Percentiles rank a stretch among this genome's conserved stretches.
phyloP scores from a whole-genome alignment of 202 grass and related monocot genomes.

The Setaria italica region DNA sequence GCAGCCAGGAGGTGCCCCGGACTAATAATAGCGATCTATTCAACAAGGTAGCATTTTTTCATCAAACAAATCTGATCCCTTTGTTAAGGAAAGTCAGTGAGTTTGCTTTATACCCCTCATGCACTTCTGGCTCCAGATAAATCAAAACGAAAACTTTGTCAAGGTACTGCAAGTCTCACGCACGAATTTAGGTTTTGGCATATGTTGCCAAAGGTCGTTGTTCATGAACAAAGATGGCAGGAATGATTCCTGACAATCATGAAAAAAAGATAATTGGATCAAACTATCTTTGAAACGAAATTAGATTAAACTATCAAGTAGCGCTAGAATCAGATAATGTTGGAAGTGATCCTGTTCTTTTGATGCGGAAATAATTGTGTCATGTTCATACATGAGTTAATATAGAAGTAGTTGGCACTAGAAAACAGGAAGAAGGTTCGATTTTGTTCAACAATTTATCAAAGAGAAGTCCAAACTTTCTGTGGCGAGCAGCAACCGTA shows the following conservation, averaged over 20 bases:
- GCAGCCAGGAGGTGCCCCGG: neutral
- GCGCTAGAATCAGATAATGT: neutral
- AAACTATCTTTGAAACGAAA: too few species aligned
- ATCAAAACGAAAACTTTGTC: neutral
- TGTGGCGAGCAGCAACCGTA: neutral
- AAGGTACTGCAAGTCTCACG: neutral
- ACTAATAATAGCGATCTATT: neutral
- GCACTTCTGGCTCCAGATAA: neutral
- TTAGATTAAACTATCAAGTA: conserved; percentile 13
- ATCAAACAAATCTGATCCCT: neutral
- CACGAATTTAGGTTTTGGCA: neutral
- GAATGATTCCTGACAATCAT: neutral
- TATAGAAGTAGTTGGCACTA: neutral
- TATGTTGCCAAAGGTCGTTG: neutral
- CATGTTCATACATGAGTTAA: neutral
- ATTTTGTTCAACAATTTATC: neutral
- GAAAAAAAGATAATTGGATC: neutral
- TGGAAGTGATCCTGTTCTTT: neutral
- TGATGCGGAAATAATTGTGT: neutral
- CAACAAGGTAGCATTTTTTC: neutral
- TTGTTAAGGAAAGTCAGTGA: neutral
- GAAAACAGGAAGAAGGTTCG: neutral
- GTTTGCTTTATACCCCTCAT: neutral
- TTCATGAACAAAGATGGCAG: neutral
- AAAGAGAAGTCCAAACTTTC: neutral